These are phyloP conservation scores for Boletus insuetus DNA, from an alignment of 768 basidiomycete species.

Conservation along the genomic window DNA sequence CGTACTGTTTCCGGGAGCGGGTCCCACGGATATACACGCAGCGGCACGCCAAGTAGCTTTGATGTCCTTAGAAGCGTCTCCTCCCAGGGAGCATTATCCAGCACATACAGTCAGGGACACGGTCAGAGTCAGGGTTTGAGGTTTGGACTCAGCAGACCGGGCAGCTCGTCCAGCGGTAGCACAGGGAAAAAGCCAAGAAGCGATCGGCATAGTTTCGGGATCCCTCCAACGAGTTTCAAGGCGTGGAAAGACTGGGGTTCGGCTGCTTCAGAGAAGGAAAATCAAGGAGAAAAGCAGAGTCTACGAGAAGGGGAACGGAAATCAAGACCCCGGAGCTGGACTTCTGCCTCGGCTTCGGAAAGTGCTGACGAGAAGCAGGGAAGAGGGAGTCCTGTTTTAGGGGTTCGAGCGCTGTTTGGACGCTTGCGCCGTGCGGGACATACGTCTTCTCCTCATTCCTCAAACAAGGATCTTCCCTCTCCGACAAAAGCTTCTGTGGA, in stretches of 20 bases:
- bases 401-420: slow-evolving; percentile 29
- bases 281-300: slow-evolving; percentile 10
- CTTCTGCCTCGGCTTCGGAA: slow-evolving; percentile 14
- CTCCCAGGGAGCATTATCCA: slow-evolving; percentile 30
- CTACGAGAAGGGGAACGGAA: slow-evolving; percentile 13
- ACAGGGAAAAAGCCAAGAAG: slow-evolving; percentile 11
- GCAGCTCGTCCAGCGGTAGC: slow-evolving; percentile 21
- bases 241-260: slow-evolving; percentile 24
- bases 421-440: slow-evolving; percentile 25
- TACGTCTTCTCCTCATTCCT: slow-evolving; percentile 29
- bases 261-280: slow-evolving; percentile 17
- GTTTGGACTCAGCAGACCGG: slow-evolving; percentile 16
- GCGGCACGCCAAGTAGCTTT: slow-evolving; percentile 25
- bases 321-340: slow-evolving; percentile 13
- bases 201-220: slow-evolving; percentile 16
- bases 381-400: slow-evolving; percentile 18
- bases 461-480: slow-evolving; percentile 20
- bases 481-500: slow-evolving; percentile 5
- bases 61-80: slow-evolving; percentile 30
- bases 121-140: slow-evolving; percentile 14
- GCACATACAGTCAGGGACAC: slow-evolving; percentile 16
- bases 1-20: slow-evolving; percentile 23
- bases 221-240: slow-evolving; percentile 28
- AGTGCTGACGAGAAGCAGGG: slow-evolving; percentile 24
- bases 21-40: slow-evolving; percentile 24